These are phyloP conservation scores for Trichoderma gracile DNA, from an alignment of 2,329 filamentous ascomycete species.

Conservation along the genomic window DNA sequence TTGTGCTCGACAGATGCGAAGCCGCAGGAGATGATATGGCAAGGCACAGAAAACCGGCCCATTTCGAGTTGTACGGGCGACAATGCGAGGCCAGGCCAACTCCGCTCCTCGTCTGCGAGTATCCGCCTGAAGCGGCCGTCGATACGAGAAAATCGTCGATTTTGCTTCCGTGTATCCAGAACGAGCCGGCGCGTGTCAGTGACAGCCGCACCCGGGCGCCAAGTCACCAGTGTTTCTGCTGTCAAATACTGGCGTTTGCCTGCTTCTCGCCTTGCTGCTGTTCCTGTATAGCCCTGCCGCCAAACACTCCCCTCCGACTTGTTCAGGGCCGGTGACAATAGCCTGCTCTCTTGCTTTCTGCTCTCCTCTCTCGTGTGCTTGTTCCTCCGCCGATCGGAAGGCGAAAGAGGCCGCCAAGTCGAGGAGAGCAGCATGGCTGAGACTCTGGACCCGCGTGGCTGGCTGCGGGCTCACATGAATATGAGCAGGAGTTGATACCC, in stretches of 20 bases:
- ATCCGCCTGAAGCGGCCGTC: conserved; percentile 8
- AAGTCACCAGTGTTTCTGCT: not conserved
- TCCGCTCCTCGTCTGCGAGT: conserved; percentile 15
- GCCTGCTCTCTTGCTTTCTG: not conserved
- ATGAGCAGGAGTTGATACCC: conserved; percentile 9
- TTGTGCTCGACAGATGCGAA: not conserved
- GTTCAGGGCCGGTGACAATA: not conserved
- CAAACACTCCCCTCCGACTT: not conserved
- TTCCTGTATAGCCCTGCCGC: not conserved
- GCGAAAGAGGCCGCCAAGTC: conserved; percentile 12
- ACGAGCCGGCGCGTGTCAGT: conserved; percentile 21
- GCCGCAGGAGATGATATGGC: not conserved
- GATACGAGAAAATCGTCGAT: conserved; percentile 15
- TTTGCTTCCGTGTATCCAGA: conserved; percentile 7
- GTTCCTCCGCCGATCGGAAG: not conserved
- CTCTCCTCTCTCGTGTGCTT: not conserved
- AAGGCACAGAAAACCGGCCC: conserved; percentile 7
- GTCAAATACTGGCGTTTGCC: not conserved
- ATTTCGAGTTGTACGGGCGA: conserved; percentile 2
- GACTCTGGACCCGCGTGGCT: conserved; percentile 20
- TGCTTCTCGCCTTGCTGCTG: not conserved
- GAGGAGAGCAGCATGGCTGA: conserved; percentile 6
- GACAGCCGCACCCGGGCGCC: conserved; percentile 17
- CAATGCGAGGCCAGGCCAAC: not conserved
- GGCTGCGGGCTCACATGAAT: conserved; percentile 15